Base-by-base conservation (phyloP, 768 basidiomycete species). In the Mycena chlorophos region DNA sequence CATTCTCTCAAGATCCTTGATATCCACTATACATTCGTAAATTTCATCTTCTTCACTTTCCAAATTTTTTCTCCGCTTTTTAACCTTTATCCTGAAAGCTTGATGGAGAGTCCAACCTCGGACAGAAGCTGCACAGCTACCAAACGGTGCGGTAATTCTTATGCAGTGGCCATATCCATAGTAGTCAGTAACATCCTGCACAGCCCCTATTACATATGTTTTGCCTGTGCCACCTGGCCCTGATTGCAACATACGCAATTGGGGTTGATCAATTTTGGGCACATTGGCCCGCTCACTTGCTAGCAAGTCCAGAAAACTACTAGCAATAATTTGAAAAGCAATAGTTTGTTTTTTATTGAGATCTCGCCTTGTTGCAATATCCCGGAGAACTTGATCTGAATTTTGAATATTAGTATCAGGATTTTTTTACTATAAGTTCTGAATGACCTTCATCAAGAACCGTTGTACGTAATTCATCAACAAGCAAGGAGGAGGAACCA, bases 151-250 rank as follows among this genome's bases (percentile, higher is more conserved):
- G 20, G 40, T 42, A 22, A 42, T 14, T 20, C n/a, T 42, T 42
- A 42, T 42, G 5, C 40, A 8, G 38, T 72, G 63, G 0, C 17
- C 60, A 37, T 50, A 57, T 1, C 64, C 56, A 49, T 64, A 68
- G 1, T 37, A 28, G 1, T 25, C 30, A 67, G 72, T 69, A 0
- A 73, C 51, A 0, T 19, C 4, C 25, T 65, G 45, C 1, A 73
- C 49, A 1, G 69, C 68, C 16, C 60, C 38, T 1, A 72, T 64
- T 27, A 70, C 63, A 40, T 71, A 65, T 3, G 65, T 73, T 55
- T 73, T 73, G 4, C 71, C 71, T 34, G 69, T 72, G 0, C 71
- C 70, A 2, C 69, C 71, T 2, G 70, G 68, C 0, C 70, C 69
- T 20, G 64, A 14, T 42, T 42, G 40, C 13, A 16, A 42, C 40